Evolutionary conservation across 179 eudicot genomes (phyloP).

Genomic region (Heliamphora ciliata): DNA sequence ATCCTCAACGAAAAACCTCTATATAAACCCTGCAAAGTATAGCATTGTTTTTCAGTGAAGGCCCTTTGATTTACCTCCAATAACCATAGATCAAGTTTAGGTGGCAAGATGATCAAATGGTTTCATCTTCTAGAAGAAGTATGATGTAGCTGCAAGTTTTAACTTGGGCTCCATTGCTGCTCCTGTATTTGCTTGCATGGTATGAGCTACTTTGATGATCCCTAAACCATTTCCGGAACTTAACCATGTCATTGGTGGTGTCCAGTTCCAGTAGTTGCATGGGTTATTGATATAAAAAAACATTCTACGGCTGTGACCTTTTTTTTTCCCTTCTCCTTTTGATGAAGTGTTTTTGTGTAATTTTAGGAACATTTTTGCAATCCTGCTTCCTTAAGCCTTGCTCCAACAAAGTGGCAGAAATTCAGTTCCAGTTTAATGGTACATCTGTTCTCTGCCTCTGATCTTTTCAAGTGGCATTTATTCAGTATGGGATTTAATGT

Average conservation of each 20-base stretch:
- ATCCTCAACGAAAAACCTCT: not conserved
- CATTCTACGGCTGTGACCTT: not conserved
- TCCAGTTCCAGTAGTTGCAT: not conserved
- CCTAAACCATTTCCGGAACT: not conserved
- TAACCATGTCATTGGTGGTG: not conserved
- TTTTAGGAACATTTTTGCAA: slow-evolving; percentile 81
- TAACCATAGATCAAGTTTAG: not conserved
- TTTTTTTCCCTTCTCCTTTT: not conserved
- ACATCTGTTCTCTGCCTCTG: slow-evolving; percentile 15
- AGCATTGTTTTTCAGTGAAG: not conserved
- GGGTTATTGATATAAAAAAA: not conserved
- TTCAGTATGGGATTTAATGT: not conserved
- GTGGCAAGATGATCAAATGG: not conserved
- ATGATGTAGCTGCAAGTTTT: too few species aligned
- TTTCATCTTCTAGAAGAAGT: not conserved
- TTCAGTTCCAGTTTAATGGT: slow-evolving; percentile 83
- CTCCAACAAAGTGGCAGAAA: slow-evolving; percentile 79
- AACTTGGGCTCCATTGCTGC: slow-evolving; percentile 4
- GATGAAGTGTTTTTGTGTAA: slow-evolving; percentile 14
- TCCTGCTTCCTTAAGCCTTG: slow-evolving; percentile 64
- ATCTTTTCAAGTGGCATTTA: not conserved
- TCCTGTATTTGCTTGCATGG: not conserved
- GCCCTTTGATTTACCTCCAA: not conserved
- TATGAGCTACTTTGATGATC: not conserved
- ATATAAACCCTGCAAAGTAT: too few species aligned